Percentiles rank a stretch among this genome's conserved stretches.
phyloP scores from a whole-genome alignment of 768 basidiomycete species.

The Collybiopsis confluens region DNA sequence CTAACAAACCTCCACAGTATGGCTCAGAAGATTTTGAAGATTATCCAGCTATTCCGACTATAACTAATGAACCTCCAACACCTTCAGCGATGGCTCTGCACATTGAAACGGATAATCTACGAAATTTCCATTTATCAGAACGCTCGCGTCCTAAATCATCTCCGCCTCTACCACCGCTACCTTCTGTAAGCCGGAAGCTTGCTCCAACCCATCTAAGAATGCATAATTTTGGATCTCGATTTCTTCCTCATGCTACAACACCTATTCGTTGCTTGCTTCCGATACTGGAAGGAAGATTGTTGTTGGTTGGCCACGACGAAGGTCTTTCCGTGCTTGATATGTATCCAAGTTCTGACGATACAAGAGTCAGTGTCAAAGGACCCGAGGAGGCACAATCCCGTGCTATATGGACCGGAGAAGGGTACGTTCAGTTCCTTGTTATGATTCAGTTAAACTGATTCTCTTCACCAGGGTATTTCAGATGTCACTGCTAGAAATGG shows the following conservation, averaged over 20 bases:
- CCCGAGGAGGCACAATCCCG: conserved; percentile 69
- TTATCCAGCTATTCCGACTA: neutral
- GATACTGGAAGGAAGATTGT: conserved; percentile 52
- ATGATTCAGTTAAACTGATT: neutral
- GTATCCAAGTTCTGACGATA: conserved; percentile 68
- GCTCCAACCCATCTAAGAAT: conserved; percentile 62
- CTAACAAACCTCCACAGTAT: too few relatives aligned
- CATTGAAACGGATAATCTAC: conserved; percentile 41
- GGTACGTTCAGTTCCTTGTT: conserved; percentile 37
- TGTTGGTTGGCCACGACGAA: conserved; percentile 78
- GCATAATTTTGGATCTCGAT: conserved; percentile 80
- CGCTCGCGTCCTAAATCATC: conserved; percentile 20
- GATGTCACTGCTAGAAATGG: conserved; percentile 71
- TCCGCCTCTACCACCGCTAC: conserved; percentile 33
- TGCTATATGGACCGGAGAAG: conserved; percentile 74
- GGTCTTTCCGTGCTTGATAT: conserved; percentile 81
- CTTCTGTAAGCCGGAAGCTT: conserved; percentile 46
- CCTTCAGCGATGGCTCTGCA: conserved; percentile 26
- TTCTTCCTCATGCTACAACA: conserved; percentile 73
- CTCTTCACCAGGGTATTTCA: conserved; percentile 60
- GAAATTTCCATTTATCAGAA: conserved; percentile 22
- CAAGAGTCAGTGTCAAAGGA: conserved; percentile 45
- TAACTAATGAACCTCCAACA: conserved; percentile 19
- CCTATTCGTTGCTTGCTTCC: conserved; percentile 77
- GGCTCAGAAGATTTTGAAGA: conserved; percentile 7